Evolutionary conservation across 257 asterid species (phyloP), one percentile per base, ranked within the genome.

Genomic region (Euphrasia confusa): DNA sequence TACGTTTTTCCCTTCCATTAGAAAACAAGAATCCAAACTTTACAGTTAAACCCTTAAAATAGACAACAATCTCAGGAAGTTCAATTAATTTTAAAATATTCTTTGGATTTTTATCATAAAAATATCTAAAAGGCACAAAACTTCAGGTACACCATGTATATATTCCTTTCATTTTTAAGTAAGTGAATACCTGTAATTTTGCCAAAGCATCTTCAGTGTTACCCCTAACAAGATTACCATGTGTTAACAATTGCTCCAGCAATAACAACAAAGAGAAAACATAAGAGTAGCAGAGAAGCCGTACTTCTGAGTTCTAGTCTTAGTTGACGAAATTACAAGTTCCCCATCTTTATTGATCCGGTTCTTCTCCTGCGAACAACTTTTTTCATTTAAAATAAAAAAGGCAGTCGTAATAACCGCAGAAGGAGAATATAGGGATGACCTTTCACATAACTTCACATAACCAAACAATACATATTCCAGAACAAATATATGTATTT

Each of bases 311-410:
- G 99, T 77, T 77, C 95, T 80, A 63, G 90, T 87, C 80, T 79
- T 93, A 28, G 92, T 81, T 32, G 99, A 93, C 65, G 97, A 81
- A 64, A 89, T 80, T 69, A 93, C 92, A 54, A 93, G 85, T 74
- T 87, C 97, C 70, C 99, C 97, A 55, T 90, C 96, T 78, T 69
- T 85, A 70, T 82, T 93, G 72, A 93, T 93, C 65, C 95, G 81
- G 68, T 85, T 85, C 77, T 87, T 93, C 72, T 89, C 99, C 97
- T 93, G 90, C 53, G 63, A 21, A 50, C 52, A 30, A 62, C 11
- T 54, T 26, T 54, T n/a, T 26, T 39, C 0, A 10, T 54, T 14
- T 10, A 11, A 27, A 54, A 9, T 11, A 11, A 27, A 54, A 9
- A 26, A 8, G 30, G 60, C 15, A 28, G 13, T 10, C 60, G 1